Base-by-base conservation (phyloP, 2,329 filamentous ascomycete genomes). In the Fusarium pseudograminearum region DNA sequence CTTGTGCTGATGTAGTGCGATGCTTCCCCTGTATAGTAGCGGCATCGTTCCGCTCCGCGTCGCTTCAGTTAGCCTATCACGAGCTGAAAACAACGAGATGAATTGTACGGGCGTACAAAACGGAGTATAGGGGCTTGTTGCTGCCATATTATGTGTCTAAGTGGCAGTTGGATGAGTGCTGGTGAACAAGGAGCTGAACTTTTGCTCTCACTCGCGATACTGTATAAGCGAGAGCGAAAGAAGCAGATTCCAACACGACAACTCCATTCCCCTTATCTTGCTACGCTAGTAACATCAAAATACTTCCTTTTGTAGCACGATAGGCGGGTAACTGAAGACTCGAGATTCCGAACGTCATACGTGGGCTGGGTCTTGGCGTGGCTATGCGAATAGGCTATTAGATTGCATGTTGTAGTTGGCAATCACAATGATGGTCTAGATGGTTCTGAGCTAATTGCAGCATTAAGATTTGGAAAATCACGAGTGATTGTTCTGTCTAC, bases 61-160 rank as follows among this genome's bases (percentile, higher is more conserved):
- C 67, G 67, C 67, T 70, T 70, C 50, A 20, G 7, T 8, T 22
- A 18, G 4, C 67, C 67, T 71, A 69, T 70, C 58, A 57, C 40
- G 33, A 28, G 12, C 24, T 40, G 26, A 53, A 59, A 55, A 40
- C 22, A 34, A 50, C 65, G 62, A 55, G 46, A 45, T 22, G 30
- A 54, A 52, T 22, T 41, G 38, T 57, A 31, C 24, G 42, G 28
- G 34, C 24, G 41, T n/a, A 31, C 38, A 20, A 31, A 20, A n/a
- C 28, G 7, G 24, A 28, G 38, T 33, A 30, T 30, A 51, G 26
- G 15, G 28, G 22, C 3, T 40, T 11, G 9, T 52, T 16, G 40
- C n/a, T 9, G 12, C 15, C 31, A 18, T 20, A 16, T 15, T 36
- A 22, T 24, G 12, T 5, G 33, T 36, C 33, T 18, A 18, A 18